phyloP scores from a whole-genome alignment of 179 eudicot species.

The Silene vulgaris region DNA sequence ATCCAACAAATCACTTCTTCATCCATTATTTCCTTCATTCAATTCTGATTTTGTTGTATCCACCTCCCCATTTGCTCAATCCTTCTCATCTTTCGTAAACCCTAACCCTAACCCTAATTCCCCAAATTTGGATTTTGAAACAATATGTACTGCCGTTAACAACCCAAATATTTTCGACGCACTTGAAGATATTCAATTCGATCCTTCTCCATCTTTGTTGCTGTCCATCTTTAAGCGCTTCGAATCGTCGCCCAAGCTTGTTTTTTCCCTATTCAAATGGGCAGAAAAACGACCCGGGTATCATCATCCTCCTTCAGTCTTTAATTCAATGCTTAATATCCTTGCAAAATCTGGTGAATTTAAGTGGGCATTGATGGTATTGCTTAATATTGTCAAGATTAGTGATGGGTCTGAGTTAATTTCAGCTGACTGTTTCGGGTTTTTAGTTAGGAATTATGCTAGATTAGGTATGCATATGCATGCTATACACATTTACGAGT shows the following conservation, averaged over 20 bases:
- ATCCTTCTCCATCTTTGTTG: slow-evolving; percentile 33
- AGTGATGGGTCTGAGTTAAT: slow-evolving; percentile 34
- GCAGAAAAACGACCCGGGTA: slow-evolving; percentile 44
- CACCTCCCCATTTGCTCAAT: slow-evolving; percentile 9
- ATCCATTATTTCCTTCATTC: not conserved
- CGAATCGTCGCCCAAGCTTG: slow-evolving; percentile 44
- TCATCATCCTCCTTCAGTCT: slow-evolving; percentile 25
- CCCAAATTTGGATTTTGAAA: slow-evolving; percentile 27
- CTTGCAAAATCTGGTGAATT: slow-evolving; percentile 57
- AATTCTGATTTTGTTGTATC: not conserved
- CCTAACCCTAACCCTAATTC: slow-evolving; percentile 28
- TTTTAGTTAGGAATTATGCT: slow-evolving; percentile 57
- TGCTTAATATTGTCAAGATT: slow-evolving; percentile 35
- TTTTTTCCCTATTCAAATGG: slow-evolving; percentile 52
- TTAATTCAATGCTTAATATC: slow-evolving; percentile 55
- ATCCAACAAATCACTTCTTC: slow-evolving; percentile 8
- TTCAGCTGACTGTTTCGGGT: slow-evolving; percentile 38
- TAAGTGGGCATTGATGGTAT: slow-evolving; percentile 45
- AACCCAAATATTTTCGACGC: slow-evolving; percentile 33
- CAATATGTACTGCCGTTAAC: slow-evolving; percentile 37
- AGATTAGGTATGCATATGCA: slow-evolving; percentile 46
- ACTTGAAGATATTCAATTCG: slow-evolving; percentile 31
- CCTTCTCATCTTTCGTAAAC: slow-evolving; percentile 20
- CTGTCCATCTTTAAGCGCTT: slow-evolving; percentile 36
- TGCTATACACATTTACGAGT: slow-evolving; percentile 48